These are phyloP conservation scores for Beauveria brongniartii DNA, from an alignment of 2,329 filamentous ascomycete species.

Conservation along the genomic window DNA sequence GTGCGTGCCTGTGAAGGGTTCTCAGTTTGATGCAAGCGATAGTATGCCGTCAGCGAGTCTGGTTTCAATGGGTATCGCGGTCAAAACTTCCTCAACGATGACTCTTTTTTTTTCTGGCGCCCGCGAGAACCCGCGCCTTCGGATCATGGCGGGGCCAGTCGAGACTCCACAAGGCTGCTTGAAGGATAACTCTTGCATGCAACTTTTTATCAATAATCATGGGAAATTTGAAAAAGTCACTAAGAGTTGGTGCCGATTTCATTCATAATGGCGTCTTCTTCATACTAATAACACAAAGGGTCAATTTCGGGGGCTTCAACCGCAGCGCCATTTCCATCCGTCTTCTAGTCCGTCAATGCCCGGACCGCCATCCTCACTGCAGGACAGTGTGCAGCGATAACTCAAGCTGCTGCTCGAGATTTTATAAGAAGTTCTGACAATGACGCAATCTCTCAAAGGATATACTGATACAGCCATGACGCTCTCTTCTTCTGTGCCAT, in stretches of 20 bases:
- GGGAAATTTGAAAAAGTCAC: not conserved
- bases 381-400: slow-evolving; percentile 5
- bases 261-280: not conserved
- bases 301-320: not conserved
- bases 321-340: slow-evolving; percentile 10
- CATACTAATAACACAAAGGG: not conserved
- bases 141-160: slow-evolving; percentile 3
- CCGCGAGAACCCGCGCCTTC: not conserved
- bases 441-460: slow-evolving; percentile 1
- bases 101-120: not conserved
- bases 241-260: not conserved
- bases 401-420: not conserved
- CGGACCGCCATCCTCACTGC: slow-evolving; percentile 1
- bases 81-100: not conserved
- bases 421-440: slow-evolving; percentile 1
- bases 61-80: not conserved
- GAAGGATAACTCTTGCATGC: not conserved
- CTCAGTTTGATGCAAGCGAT: not conserved
- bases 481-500: not conserved
- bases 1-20: not conserved
- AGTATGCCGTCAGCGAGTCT: not conserved
- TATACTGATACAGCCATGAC: not conserved
- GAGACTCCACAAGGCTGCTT: not conserved
- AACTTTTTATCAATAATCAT: not conserved
- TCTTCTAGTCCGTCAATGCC: slow-evolving; percentile 2